Base-by-base conservation (phyloP, 805 yeast genomes). In the Monosporozyma siamensis region DNA sequence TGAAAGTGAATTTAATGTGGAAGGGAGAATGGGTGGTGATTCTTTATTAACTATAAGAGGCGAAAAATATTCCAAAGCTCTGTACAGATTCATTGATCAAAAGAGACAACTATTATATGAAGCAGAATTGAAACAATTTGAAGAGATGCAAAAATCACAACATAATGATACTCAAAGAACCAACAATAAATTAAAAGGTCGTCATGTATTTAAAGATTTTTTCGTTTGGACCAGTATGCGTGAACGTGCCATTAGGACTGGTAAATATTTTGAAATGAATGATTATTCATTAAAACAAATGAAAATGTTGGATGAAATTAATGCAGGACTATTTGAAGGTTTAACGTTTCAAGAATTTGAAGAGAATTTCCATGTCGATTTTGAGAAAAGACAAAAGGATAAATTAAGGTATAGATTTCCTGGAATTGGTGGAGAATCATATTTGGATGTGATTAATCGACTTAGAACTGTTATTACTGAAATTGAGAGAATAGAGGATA, bases 381-480 rank as follows among this genome's bases (percentile, higher is more conserved):
- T 81, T 58, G 77, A 74, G 35, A 74, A 86, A 15, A 74, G 97
- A 44, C 64, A 86, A 51, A 68, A 71, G 34, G 83, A 87, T 63
- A 90, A 90, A 63, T 70, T 90, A 54, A 70, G 81, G 14, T 90
- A 90, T 63, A 70, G 98, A 47, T 90, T 89, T 58, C 98, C 97
- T 1, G 98, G 98, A 4, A 83, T 87, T 39, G 97, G 97, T 9
- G 98, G 98, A 12, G 98, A 90, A 63, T 84, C 95, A 0, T 90
- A 90, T 52, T 65, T 90, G 50, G 97, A 90, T 64, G 98, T 90
- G 10, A 82, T 92, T 55, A 86, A 88, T 50, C 71, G 98, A 47
- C 70, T 90, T 44, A 72, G 95, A 47, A 95, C 97, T 1, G 76
- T 90, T 14, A 90, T 90, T 48, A 87, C 87, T 12, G 98, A 90